A percentile compares a stretch with the other conserved stretches of the same genome.
Conservation (phyloP, 2,329 filamentous ascomycete species). For the Diaporthe batatas region DNA sequence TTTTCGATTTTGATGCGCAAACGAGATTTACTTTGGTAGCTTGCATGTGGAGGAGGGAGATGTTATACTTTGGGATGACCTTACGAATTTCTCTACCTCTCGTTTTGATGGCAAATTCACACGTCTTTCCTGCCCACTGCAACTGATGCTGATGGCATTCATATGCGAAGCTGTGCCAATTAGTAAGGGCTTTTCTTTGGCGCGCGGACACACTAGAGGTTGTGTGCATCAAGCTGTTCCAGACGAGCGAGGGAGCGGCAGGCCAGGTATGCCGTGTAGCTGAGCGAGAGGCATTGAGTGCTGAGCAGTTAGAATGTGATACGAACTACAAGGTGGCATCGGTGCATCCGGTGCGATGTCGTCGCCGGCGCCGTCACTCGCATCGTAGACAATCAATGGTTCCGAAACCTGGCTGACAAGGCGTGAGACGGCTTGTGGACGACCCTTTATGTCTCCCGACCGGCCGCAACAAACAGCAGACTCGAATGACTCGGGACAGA, state of each 20-base stretch:
- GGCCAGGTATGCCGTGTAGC: neutral
- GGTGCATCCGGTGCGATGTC: neutral
- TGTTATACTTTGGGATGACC: conserved; percentile 40
- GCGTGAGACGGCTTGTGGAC: conserved; percentile 11
- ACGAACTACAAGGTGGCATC: conserved; percentile 21
- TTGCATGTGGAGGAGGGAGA: conserved; percentile 23
- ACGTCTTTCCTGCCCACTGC: conserved; percentile 8
- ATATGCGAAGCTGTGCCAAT: neutral
- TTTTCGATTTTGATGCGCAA: conserved; percentile 38
- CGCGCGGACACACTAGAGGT: neutral
- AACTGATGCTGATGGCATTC: conserved; percentile 11
- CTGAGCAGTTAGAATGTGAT: conserved; percentile 18
- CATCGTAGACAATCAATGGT: conserved; percentile 10
- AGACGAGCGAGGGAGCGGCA: neutral
- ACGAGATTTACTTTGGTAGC: conserved; percentile 23
- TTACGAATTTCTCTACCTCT: conserved; percentile 42
- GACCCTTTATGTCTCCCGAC: neutral
- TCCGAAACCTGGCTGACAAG: conserved; percentile 27
- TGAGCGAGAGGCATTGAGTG: conserved; percentile 1
- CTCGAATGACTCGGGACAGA: conserved; percentile 14
- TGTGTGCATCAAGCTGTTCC: neutral
- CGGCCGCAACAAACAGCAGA: neutral
- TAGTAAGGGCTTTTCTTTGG: neutral
- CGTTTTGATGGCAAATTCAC: conserved; percentile 31
- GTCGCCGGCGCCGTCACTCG: neutral